Conservation (phyloP, 345 rosid genomes). For the Xanthoceras sorbifolium region DNA sequence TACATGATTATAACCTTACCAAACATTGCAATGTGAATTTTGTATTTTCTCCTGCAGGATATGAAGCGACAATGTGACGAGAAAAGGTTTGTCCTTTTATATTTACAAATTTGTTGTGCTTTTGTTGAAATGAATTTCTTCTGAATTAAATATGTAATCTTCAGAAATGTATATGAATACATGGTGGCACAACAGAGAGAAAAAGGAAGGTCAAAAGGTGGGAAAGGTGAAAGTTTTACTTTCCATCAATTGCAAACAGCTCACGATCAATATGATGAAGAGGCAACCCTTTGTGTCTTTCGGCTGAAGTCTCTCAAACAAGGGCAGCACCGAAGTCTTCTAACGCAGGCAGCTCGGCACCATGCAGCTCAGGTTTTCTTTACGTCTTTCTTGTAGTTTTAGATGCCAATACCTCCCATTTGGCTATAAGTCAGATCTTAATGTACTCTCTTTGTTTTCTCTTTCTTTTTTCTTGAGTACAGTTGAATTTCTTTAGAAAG, state of each 20-base stretch:
- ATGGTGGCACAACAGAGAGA: conserved; percentile 80
- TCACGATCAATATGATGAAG: conserved; percentile 72
- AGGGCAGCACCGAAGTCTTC: conserved; percentile 89
- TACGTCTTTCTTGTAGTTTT: conserved; percentile 7
- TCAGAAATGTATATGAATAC: conserved; percentile 74
- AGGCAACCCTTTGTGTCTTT: conserved; percentile 82
- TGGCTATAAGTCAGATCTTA: conserved; percentile 11
- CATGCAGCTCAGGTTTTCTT: conserved; percentile 91
- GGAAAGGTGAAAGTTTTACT: conserved; percentile 62
- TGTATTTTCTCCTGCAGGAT: conserved; percentile 58
- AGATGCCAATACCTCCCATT: conserved; percentile 4
- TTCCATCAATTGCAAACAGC: conserved; percentile 70
- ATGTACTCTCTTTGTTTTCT: conserved; percentile 1
- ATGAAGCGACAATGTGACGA: conserved; percentile 98
- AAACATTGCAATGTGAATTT: conserved; percentile 12
- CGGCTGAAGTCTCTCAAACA: conserved; percentile 91
- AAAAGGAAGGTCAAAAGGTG: conserved; percentile 72
- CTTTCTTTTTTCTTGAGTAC: conserved; percentile 32
- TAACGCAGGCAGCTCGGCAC: conserved; percentile 93
- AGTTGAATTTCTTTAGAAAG: conserved; percentile 83
- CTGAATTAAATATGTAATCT: conserved; percentile 32
- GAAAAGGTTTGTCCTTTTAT: conserved; percentile 63
- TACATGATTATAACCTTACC: neutral
- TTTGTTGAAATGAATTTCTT: conserved; percentile 18
- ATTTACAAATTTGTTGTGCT: conserved; percentile 13